Evolutionary conservation across 441 rosid genomes (phyloP).

Genomic region (Populus trichocarpa): DNA sequence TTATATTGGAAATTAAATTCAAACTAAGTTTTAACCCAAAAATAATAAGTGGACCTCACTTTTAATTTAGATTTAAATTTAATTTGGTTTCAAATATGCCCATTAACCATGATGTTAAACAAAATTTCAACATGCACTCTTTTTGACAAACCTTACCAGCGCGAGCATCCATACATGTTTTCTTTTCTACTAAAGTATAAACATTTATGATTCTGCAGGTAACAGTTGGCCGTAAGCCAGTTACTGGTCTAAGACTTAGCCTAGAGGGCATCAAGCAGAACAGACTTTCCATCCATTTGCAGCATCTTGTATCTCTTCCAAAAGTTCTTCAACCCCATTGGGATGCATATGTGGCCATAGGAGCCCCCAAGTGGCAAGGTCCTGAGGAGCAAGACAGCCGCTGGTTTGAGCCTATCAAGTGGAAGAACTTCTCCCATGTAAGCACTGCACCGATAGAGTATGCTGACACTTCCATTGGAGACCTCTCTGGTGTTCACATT

Average conservation of each 20-base stretch:
- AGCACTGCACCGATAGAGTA: conserved; percentile 74
- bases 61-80: no score
- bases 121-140: neutral
- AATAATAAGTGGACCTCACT: no score
- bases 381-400: conserved; percentile 85
- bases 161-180: neutral
- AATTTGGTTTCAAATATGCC: no score
- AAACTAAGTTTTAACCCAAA: no score
- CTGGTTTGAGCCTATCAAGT: conserved; percentile 75
- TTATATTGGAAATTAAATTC: no score
- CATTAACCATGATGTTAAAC: no score
- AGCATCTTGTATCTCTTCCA: conserved; percentile 64
- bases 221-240: conserved; percentile 69
- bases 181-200: conserved; percentile 4
- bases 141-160: neutral
- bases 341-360: conserved; percentile 65
- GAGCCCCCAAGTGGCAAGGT: conserved; percentile 77
- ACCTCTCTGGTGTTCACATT: conserved; percentile 66
- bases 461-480: conserved; percentile 55
- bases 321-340: conserved; percentile 62
- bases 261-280: conserved; percentile 63
- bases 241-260: conserved; percentile 55
- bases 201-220: conserved; percentile 34
- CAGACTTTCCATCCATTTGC: conserved; percentile 53
- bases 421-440: conserved; percentile 81